Conservation (phyloP, 106 monocot species). For the Hemerocallis citrina region DNA sequence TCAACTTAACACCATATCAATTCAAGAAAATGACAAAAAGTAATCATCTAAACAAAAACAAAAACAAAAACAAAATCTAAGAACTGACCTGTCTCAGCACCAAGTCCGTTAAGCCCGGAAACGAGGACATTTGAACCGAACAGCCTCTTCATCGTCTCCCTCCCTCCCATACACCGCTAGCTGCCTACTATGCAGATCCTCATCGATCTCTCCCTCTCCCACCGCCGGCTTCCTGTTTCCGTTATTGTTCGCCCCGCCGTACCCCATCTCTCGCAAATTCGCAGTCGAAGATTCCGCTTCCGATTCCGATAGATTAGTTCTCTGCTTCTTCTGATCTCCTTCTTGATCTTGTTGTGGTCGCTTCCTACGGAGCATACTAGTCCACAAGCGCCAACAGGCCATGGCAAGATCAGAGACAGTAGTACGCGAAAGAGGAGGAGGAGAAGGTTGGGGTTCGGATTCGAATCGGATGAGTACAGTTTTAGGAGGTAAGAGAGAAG, state of each 20-base stretch:
- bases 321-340: conserved; percentile 27
- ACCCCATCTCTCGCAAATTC: conserved; percentile 5
- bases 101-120: conserved; percentile 81
- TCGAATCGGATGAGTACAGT: not conserved
- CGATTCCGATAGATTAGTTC: too few species aligned
- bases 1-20: too few species aligned
- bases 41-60: too few species aligned
- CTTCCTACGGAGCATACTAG: conserved; percentile 67
- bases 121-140: conserved; percentile 77
- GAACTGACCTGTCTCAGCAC: conserved; percentile 72
- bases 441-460: too few species aligned
- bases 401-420: conserved; percentile 20
- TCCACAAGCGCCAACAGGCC: conserved; percentile 23
- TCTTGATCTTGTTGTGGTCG: conserved; percentile 32
- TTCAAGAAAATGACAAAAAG: too few species aligned
- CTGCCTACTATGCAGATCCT: conserved; percentile 89
- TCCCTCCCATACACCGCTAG: conserved; percentile 92
- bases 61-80: not conserved
- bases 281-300: conserved; percentile 4
- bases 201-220: conserved; percentile 64
- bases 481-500: not conserved
- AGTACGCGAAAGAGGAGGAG: not conserved
- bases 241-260: conserved; percentile 14
- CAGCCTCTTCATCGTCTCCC: conserved; percentile 83
- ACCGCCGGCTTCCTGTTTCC: conserved; percentile 8